These are phyloP conservation scores for Nannochloropsis salina DNA, from an alignment of 108 stramenopile species.

Conservation along the genomic window DNA sequence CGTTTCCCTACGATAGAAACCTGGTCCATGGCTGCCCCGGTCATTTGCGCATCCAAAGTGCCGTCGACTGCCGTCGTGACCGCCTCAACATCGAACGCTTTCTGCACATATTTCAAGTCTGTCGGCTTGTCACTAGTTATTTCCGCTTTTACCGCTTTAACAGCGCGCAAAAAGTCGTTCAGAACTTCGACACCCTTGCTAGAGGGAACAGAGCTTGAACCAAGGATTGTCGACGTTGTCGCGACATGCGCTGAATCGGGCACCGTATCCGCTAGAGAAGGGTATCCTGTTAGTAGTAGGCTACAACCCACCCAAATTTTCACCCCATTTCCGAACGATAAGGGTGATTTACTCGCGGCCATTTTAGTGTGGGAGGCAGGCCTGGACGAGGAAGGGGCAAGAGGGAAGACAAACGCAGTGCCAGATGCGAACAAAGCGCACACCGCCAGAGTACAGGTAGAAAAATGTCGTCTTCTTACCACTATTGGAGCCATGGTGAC, in stretches of 20 bases:
- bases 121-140: background rate
- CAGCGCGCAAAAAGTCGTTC: constrained; percentile 17
- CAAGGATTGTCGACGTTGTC: background rate
- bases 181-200: background rate
- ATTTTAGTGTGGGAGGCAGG: background rate
- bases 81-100: background rate
- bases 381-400: background rate
- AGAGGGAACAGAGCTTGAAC: background rate
- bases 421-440: background rate
- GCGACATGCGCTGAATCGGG: background rate
- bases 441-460: background rate
- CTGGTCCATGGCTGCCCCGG: background rate
- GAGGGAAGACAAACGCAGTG: background rate
- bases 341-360: background rate
- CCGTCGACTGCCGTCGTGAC: background rate
- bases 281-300: background rate
- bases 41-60: background rate
- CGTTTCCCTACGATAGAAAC: background rate
- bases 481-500: background rate
- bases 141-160: background rate
- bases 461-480: background rate
- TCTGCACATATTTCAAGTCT: background rate
- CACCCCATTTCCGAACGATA: background rate
- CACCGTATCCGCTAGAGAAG: background rate
- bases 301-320: background rate